Base-by-base conservation (phyloP, 306 rosid species). In the Fragaria vesca region DNA sequence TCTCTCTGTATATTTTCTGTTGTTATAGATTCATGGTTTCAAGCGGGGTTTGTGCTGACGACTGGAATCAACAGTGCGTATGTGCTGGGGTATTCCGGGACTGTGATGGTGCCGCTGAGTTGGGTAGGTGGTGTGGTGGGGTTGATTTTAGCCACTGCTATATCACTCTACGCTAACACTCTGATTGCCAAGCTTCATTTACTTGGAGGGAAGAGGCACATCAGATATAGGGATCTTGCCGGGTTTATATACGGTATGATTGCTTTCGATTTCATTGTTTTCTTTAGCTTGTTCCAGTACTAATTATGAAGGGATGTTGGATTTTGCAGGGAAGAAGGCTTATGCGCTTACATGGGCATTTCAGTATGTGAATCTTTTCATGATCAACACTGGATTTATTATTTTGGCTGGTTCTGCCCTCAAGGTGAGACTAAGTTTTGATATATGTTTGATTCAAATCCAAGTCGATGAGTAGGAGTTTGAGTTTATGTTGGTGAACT, bases 191-290 rank as follows among this genome's bases (percentile, higher is more conserved):
- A 76, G 91, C 97, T 95, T 17, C 98, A 95, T 88, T 95, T 89
- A 79, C 84, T 78, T 67, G 98, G 98, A 18, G 98, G 98, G 73
- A 88, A 76, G 69, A 87, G 97, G 89, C 97, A 92, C 81, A 95
- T 95, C 82, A 83, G 98, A 86, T 95, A 95, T 80, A 89, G 98
- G 80, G 98, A 95, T 79, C 93, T 95, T 78, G 97, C 98, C 8
- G 97, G 97, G 20, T 86, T 63, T 79, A 51, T 92, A 21, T 95
- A 95, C 28, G 98, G 98, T 94, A 67, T 6, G 12, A 43, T 63
- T 12, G 17, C 42, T 73, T 43, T 36, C 21, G 17, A 20, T 34
- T 48, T 72, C 11, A 40, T 28, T 67, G 11, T 42, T 7, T 6
- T 28, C 12, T 36, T 24, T 24, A 24, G 26, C 26, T 24, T 24